Evolutionary conservation across 2,329 filamentous ascomycete species (phyloP).

Genomic region (Pseudogymnoascus sp.): DNA sequence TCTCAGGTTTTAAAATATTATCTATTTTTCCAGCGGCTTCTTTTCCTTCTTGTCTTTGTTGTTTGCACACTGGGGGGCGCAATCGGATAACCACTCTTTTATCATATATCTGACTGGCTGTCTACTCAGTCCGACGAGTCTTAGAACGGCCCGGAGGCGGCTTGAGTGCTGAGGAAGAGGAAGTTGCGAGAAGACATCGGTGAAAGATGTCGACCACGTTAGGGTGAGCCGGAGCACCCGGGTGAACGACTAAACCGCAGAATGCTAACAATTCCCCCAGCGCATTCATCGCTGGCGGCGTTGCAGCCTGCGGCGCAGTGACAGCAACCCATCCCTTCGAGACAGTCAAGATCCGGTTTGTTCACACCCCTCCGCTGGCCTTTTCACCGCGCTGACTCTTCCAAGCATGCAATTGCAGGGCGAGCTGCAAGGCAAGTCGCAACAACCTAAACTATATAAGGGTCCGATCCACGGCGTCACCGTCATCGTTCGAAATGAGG

Average conservation of each 20-base stretch:
- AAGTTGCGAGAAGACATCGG: neutral
- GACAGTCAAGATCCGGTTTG: constrained; percentile 94
- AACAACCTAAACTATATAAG: constrained; percentile 81
- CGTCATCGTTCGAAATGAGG: constrained; percentile 88
- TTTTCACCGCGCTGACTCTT: constrained; percentile 3
- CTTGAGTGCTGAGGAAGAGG: neutral
- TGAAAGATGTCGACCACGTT: constrained; percentile 48
- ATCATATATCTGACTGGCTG: neutral
- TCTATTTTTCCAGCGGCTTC: neutral
- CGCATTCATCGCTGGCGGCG: constrained; percentile 90
- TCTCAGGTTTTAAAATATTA: neutral
- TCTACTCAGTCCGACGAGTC: neutral
- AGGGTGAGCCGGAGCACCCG: constrained; percentile 33
- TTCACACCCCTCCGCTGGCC: constrained; percentile 16
- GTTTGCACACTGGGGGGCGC: neutral
- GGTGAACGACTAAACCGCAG: neutral
- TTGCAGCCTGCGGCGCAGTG: constrained; percentile 94
- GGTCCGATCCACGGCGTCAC: constrained; percentile 87
- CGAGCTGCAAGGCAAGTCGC: constrained; percentile 80
- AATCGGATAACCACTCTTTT: neutral
- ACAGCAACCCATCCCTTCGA: constrained; percentile 98
- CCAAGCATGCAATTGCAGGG: constrained; percentile 87
- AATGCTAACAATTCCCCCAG: constrained; percentile 33
- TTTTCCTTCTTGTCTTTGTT: constrained; percentile 12
- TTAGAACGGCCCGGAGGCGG: neutral